Base-by-base conservation (phyloP, 805 yeast species). In the Saturnispora mendoncae region DNA sequence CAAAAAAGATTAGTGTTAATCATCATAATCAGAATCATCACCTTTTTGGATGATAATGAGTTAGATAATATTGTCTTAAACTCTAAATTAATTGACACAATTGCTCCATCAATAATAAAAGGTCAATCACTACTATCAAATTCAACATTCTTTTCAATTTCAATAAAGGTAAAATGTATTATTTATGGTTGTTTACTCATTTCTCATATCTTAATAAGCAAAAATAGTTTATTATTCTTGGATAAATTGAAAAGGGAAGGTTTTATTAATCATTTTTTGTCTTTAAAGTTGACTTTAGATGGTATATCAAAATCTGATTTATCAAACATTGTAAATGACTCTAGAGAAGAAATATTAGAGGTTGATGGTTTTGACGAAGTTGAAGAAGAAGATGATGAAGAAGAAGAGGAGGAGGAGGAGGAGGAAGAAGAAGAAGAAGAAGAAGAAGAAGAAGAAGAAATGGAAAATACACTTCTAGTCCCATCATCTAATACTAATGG, bases 221-320 rank as follows among this genome's bases (percentile, higher is more conserved):
- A 68, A 33, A 60, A 69, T 14, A 69, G 79, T 0, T 61, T 58
- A 1, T 44, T 57, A 1, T 78, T 72, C 42, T 52, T 76, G 5
- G 51, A 56, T 0, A 67, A 65, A 7, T 74, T 85, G 46, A 80
- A 74, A 50, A 70, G 83, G 42, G 94, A 85, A 51, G 95, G 95
- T 0, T 58, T 82, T n/a, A 55, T 80, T 4, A 58, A 68, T 14
- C 84, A 80, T 52, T 64, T 71, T 8, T 48, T 60, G 1, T 44
- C 52, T 0, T 57, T 76, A 3, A 41, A 26, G 9, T 20, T 24
- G 8, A 26, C 27, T 10, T 36, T 39, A n/a, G 28, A 37, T 62
- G 60, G 58, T 20, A 47, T 33, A n/a, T 25, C 20, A 18, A 15
- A 27, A 6, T 26, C 31, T 7, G 18, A 12, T 4, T 12, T 28